These are phyloP conservation scores for Trypanosoma mega DNA, from an alignment of 208 protist species.

Conservation along the genomic window DNA sequence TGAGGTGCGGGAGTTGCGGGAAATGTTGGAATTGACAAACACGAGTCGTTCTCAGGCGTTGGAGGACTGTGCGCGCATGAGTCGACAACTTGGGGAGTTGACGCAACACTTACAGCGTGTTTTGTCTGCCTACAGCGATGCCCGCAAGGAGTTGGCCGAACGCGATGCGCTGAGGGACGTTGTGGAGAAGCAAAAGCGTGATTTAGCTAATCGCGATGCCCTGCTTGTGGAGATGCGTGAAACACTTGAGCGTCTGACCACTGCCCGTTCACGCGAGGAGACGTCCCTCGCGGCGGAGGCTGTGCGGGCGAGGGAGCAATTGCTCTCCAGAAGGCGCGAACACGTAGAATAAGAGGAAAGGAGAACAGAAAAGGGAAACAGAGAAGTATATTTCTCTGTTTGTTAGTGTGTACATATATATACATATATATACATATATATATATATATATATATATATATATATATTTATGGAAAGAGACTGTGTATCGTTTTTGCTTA, in stretches of 20 bases:
- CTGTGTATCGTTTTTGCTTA: neutral
- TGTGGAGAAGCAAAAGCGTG: constrained; percentile 12
- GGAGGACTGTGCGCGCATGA: constrained; percentile 14
- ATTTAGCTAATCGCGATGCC: constrained; percentile 8
- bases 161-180: constrained; percentile 4
- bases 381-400: too few species aligned
- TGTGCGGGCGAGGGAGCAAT: neutral
- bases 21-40: constrained; percentile 15
- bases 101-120: constrained; percentile 1
- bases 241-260: neutral
- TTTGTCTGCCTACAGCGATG: neutral
- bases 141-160: neutral
- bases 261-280: constrained; percentile 4
- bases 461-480: neutral
- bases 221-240: constrained; percentile 17
- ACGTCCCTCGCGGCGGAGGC: constrained; percentile 1
- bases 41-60: constrained; percentile 5
- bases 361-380: too few species aligned
- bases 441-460: too few species aligned
- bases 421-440: too few species aligned
- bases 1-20: constrained; percentile 6
- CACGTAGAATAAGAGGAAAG: too few species aligned
- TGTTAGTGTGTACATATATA: too few species aligned
- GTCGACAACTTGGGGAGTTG: constrained; percentile 11
- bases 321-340: neutral